phyloP scores from a whole-genome alignment of 2,329 filamentous ascomycete species.

The Verticillium isaacii region DNA sequence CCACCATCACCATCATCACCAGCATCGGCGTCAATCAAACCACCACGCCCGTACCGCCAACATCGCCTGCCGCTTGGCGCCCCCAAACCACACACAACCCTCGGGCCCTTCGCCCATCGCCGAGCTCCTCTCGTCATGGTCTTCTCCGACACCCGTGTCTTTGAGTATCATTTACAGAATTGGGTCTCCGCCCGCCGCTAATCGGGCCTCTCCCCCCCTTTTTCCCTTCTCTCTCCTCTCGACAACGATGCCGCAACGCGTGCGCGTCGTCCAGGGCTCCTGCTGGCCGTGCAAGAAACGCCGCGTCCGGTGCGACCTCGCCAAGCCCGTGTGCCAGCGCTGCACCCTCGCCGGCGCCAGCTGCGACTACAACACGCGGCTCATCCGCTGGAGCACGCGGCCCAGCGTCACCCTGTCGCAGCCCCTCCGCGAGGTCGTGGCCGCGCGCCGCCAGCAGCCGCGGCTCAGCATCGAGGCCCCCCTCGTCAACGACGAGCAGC shows the following conservation, averaged over 20 bases:
- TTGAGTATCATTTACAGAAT: conserved; percentile 2
- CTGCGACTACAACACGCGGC: conserved; percentile 31
- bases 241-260: neutral
- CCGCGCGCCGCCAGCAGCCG: conserved; percentile 17
- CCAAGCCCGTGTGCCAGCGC: conserved; percentile 29
- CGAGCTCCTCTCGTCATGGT: neutral
- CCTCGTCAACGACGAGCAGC: conserved; percentile 21
- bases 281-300: conserved; percentile 40
- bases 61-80: neutral
- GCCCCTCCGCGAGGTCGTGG: conserved; percentile 18
- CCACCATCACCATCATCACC: neutral
- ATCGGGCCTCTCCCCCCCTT: neutral
- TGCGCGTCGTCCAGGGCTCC: conserved; percentile 29
- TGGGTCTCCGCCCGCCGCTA: conserved; percentile 2
- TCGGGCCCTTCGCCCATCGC: neutral
- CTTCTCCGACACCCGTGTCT: conserved; percentile 2
- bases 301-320: conserved; percentile 36
- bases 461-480: conserved; percentile 8
- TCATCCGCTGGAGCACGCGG: conserved; percentile 36
- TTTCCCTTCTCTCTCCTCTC: neutral
- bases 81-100: neutral
- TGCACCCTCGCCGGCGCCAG: conserved; percentile 17
- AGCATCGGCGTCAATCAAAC: neutral
- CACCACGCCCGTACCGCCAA: neutral
- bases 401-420: conserved; percentile 22